phyloP scores from a whole-genome alignment of 148 eudicot species.

The Cornus florida region DNA sequence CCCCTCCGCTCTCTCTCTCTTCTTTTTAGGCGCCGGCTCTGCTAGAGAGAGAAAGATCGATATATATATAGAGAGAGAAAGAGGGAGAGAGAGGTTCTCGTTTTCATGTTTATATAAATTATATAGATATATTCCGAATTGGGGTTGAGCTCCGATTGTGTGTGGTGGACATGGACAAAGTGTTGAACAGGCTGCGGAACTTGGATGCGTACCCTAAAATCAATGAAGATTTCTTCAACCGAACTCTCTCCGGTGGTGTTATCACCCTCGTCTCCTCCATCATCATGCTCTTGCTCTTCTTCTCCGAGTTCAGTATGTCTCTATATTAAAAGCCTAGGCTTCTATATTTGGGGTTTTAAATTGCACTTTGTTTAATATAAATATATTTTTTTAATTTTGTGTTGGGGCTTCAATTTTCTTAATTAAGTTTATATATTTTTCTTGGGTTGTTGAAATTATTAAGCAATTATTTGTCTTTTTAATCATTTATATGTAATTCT shows the following conservation, averaged over 20 bases:
- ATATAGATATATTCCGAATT: not conserved
- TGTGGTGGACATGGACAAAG: slow-evolving; percentile 45
- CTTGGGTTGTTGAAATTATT: too few species aligned
- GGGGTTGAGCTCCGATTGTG: not conserved
- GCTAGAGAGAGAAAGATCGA: not conserved
- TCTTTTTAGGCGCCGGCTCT: not conserved
- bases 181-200: slow-evolving; percentile 57
- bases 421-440: not conserved
- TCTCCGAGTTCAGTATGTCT: slow-evolving; percentile 78
- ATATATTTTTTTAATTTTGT: not conserved
- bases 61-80: too few species aligned
- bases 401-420: not conserved
- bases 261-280: slow-evolving; percentile 72
- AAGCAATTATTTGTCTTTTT: too few species aligned
- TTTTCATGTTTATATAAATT: not conserved
- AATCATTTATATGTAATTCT: too few species aligned
- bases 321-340: slow-evolving; percentile 2
- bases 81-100: not conserved
- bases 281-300: slow-evolving; percentile 66
- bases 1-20: not conserved
- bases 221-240: slow-evolving; percentile 89
- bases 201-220: slow-evolving; percentile 93
- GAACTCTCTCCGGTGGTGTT: slow-evolving; percentile 86
- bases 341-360: not conserved
- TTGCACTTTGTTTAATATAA: not conserved